Base-by-base conservation (phyloP, 805 yeast species). In the Sugiyamaella valdiviana region DNA sequence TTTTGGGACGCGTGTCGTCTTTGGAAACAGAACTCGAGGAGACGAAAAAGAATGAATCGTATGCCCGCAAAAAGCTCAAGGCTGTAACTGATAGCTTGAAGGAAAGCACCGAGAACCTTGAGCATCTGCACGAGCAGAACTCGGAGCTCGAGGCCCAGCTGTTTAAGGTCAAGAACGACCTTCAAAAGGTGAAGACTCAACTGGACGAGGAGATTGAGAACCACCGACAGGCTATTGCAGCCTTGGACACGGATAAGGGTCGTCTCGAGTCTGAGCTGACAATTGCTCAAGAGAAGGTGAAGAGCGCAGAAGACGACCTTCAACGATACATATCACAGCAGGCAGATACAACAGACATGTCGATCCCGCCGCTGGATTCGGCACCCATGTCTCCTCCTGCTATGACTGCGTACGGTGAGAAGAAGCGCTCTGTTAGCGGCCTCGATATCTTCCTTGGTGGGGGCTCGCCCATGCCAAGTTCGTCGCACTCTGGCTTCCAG, bases 1-100 rank as follows among this genome's bases (percentile, higher is more conserved):
- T 88, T 51, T 68, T 73, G 51, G 63, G 67, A 6, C 76, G 75
- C 49, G 70, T 82, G 16, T 62, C 75, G 9, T 21, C 48, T 7
- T 45, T 59, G 19, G 63, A 61, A 38, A 42, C 43, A 23, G 61
- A 59, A 12, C 39, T 52, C 2, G 55, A 52, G n/a, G 51, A 52
- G 17, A 20, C 38, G 16, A 50, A 52, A 35, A 39, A 46, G 6
- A 45, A 56, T 9, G 63, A 59, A 23, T 35, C 48, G 12, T 45
- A 51, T 17, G 21, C 51, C 14, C 45, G 52, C 14, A 52, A 49
- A 36, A 50, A 51, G 24, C 42, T 56, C 16, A 57, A 57, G 39
- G 14, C 51, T 2, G 15, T 49, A 16, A 41, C 43, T 29, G 57
- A 49, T 12, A 47, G 20, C 5, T 2, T 44, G 16, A 48, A 52